Conservation (phyloP, 805 yeast species). For the Hanseniaspora clermontiae region DNA sequence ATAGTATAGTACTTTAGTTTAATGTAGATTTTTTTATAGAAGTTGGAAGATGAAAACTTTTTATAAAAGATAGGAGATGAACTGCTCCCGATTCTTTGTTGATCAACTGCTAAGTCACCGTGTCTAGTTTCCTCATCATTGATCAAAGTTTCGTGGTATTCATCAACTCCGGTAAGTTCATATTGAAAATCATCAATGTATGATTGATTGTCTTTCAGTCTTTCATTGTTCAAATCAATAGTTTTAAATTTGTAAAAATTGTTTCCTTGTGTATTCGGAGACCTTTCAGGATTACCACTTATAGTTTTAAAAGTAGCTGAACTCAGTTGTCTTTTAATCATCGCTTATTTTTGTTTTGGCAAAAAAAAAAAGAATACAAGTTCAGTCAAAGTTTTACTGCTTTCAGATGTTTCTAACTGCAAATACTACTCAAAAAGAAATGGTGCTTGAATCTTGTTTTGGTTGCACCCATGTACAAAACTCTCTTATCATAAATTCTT, state of each 20-base stretch:
- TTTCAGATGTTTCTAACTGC: no score
- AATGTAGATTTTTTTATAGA: constrained; percentile 21
- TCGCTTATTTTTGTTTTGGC: background rate
- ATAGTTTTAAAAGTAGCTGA: constrained; percentile 11
- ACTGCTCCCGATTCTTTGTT: background rate
- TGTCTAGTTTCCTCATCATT: constrained; percentile 4
- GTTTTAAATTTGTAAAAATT: constrained; percentile 12
- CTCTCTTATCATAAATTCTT: no score
- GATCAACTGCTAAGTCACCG: background rate
- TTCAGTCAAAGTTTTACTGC: no score
- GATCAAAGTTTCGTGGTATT: constrained; percentile 11
- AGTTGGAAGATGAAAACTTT: constrained; percentile 7
- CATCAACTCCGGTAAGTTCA: constrained; percentile 9
- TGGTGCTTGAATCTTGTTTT: no score
- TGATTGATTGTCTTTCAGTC: constrained; percentile 10
- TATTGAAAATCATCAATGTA: constrained; percentile 11
- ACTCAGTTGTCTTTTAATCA: constrained; percentile 10
- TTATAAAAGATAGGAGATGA: constrained; percentile 3
- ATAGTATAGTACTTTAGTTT: constrained; percentile 33
- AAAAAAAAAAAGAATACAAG: no score
- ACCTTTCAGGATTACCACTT: constrained; percentile 10
- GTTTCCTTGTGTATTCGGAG: constrained; percentile 11
- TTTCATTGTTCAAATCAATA: constrained; percentile 12
- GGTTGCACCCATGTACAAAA: no score
- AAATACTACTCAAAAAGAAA: no score